Evolutionary conservation across 805 yeast genomes (phyloP).

Genomic region (Candida morakotiae): DNA sequence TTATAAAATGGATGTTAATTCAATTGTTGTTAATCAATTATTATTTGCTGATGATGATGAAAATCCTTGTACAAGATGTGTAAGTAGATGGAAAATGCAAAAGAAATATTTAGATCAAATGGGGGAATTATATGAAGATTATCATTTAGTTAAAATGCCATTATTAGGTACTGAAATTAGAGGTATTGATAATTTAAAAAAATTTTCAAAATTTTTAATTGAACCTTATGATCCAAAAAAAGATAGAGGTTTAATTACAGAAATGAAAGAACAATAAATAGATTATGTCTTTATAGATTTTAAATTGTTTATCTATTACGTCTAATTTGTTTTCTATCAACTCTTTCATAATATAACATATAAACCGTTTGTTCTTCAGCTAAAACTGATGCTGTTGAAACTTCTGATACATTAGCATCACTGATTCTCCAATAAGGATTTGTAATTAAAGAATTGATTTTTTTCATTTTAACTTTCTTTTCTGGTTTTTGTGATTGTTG

Average conservation of each 20-base stretch:
- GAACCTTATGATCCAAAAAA: conserved; percentile 69
- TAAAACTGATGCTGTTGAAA: conserved; percentile 51
- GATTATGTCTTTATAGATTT: too few species aligned
- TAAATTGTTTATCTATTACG: neutral
- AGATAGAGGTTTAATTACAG: conserved; percentile 52
- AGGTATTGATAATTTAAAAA: conserved; percentile 80
- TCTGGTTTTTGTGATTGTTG: conserved; percentile 7
- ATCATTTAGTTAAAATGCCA: conserved; percentile 94
- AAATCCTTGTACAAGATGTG: conserved; percentile 81
- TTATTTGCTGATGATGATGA: conserved; percentile 79
- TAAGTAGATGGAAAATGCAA: conserved; percentile 93
- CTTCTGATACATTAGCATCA: conserved; percentile 69
- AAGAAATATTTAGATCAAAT: conserved; percentile 91
- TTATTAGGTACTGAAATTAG: conserved; percentile 92
- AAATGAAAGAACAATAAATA: conserved; percentile 45
- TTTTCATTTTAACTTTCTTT: conserved; percentile 40
- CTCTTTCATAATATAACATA: conserved; percentile 75
- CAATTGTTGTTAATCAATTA: conserved; percentile 92
- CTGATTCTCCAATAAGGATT: conserved; percentile 83
- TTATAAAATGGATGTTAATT: conserved; percentile 93
- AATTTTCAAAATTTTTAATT: conserved; percentile 77
- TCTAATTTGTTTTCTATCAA: conserved; percentile 27
- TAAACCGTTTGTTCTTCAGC: conserved; percentile 75
- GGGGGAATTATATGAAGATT: conserved; percentile 94
- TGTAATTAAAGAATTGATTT: conserved; percentile 50